A percentile compares a stretch with the other conserved stretches of the same genome.
These are phyloP conservation scores for Suhomyces guaymorum DNA, from an alignment of 1,139 yeast genomes.

Conservation along the genomic window DNA sequence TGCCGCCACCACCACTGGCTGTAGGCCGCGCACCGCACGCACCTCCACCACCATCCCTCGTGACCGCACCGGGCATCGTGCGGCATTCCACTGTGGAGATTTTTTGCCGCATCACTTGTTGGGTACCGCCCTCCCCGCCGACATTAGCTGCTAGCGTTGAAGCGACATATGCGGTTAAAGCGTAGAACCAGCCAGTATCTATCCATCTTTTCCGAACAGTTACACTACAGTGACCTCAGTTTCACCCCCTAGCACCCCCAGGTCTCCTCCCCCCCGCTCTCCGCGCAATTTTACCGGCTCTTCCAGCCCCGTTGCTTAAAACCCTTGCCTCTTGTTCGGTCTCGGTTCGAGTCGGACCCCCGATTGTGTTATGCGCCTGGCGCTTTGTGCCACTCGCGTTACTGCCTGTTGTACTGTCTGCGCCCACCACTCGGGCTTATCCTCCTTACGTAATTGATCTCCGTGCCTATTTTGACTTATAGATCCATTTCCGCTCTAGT, in stretches of 20 bases:
- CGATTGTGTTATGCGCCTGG: background rate
- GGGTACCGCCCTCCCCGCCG: no score
- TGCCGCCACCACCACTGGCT: background rate
- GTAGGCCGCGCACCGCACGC: background rate
- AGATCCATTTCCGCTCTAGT: conserved; percentile 1
- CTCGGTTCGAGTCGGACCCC: conserved; percentile 1
- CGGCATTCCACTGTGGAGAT: conserved; percentile 6
- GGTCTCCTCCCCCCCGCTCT: background rate
- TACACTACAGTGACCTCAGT: no score
- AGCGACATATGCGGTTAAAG: background rate
- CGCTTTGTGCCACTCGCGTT: conserved; percentile 1
- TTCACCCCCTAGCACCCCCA: background rate
- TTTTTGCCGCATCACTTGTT: conserved; percentile 4
- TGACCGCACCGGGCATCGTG: conserved; percentile 1
- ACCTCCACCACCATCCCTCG: conserved; percentile 1
- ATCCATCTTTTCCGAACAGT: no score
- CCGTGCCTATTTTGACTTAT: background rate
- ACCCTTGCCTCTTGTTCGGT: background rate
- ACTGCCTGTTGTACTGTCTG: background rate
- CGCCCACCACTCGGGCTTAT: background rate
- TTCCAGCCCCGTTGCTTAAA: background rate
- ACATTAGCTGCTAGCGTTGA: no score
- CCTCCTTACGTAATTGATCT: conserved; percentile 2
- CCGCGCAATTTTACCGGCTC: background rate
- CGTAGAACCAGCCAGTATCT: background rate